Evolutionary conservation across 495 filamentous ascomycete genomes (phyloP), one percentile per base, ranked within the genome.

Genomic region (Mytilinidion resinicola): DNA sequence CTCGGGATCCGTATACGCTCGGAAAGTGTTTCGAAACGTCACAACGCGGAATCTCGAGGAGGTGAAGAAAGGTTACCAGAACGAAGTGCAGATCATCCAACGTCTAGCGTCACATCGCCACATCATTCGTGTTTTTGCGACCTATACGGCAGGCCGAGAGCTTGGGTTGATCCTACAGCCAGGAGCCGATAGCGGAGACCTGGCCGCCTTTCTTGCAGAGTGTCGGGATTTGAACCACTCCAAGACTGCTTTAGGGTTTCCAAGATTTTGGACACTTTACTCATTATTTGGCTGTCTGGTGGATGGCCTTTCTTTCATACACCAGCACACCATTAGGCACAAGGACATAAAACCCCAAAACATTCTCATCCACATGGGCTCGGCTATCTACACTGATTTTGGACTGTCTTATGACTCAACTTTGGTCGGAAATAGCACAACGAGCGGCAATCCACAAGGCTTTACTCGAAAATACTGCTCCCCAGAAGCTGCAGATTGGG

Each of bases 271-370:
- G 5, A 44, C 43, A 19, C 42, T 59, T 8, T 15, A 42, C n/a
- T 19, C 17, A 48, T 44, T 39, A 1, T 60, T 64, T 20, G 61
- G 61, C 10, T 64, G 61, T 36, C 52, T 64, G 15, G 44, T 46
- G 14, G 9, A 8, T 19, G 57, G 56, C 34, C 44, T 64, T 20
- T 56, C 19, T 4, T 60, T 51, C 36, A 59, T 64, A 35, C 61
- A 64, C 25, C 19, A 48, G 12, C 55, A 54, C 12, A 25, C 20
- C 43, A 48, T 63, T 36, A 55, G 60, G 9, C 60, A 63, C 21
- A 63, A 63, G 35, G 56, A 58, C 41, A 58, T 63, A 38, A 59
- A 63, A 15, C 49, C 55, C 10, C 36, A 51, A n/a, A 63, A 59
- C 36, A 63, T 63, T 8, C 51, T 63, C 35, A 38, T 63, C 11